Evolutionary conservation across 2,329 filamentous ascomycete genomes (phyloP).

Genomic region (Lachnellula occidentalis): DNA sequence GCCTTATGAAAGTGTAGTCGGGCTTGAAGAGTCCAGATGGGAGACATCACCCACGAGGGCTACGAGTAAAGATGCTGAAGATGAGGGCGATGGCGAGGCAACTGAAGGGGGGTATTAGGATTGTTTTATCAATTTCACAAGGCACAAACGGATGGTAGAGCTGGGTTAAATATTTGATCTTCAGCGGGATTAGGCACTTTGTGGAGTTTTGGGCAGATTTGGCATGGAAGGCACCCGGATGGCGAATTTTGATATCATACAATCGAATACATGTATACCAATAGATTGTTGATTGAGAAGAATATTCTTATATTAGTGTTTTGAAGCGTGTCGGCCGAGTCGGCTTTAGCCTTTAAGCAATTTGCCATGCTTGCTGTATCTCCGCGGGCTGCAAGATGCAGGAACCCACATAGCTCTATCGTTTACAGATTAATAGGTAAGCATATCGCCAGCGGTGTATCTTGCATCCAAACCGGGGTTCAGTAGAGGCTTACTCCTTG

Average conservation of each 20-base stretch:
- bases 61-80: constrained; percentile 33
- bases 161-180: constrained; percentile 32
- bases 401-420: no score
- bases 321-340: no score
- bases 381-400: no score
- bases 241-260: not conserved
- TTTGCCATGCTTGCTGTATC: no score
- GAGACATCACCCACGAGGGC: constrained; percentile 35
- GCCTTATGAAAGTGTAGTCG: constrained; percentile 26
- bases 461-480: no score
- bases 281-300: not conserved
- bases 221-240: not conserved
- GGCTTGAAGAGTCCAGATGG: constrained; percentile 39
- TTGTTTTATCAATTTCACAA: constrained; percentile 63
- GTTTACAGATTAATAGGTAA: no score
- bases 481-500: no score
- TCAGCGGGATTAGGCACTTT: not conserved
- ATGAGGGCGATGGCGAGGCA: constrained; percentile 41
- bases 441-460: no score
- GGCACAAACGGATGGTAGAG: constrained; percentile 47
- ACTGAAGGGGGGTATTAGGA: constrained; percentile 53
- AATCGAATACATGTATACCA: not conserved
- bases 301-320: not conserved
- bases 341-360: no score
- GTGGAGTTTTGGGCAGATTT: constrained; percentile 3